These are phyloP conservation scores for Plasmodium falciparum DNA, from an alignment of 169 alveolate genomes.

Conservation along the genomic window DNA sequence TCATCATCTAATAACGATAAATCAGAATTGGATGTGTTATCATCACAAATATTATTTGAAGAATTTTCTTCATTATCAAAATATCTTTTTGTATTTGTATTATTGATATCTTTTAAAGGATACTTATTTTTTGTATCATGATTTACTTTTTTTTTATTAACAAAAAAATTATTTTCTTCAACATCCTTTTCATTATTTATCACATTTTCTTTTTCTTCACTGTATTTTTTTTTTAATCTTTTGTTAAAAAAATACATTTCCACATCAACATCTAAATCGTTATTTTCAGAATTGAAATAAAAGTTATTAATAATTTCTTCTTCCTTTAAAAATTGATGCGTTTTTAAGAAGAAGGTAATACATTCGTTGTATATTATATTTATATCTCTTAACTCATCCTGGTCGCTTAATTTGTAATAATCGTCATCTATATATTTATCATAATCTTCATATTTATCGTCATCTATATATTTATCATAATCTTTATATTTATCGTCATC, in stretches of 20 bases:
- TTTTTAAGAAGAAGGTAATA: slow-evolving; percentile 32
- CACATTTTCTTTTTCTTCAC: background rate
- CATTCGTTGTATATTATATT: slow-evolving; percentile 43
- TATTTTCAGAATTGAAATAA: slow-evolving; percentile 18
- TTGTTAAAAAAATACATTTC: slow-evolving; percentile 70
- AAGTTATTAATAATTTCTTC: slow-evolving; percentile 14
- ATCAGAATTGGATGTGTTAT: slow-evolving; percentile 5
- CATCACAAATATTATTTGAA: too few relatives aligned
- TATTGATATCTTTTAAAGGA: background rate
- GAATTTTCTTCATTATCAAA: background rate
- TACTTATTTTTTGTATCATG: background rate
- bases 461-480: background rate
- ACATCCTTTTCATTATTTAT: background rate
- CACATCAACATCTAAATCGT: slow-evolving; percentile 61
- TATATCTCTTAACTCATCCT: slow-evolving; percentile 15
- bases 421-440: too few relatives aligned
- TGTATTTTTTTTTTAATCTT: slow-evolving; percentile 44
- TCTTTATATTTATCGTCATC: background rate
- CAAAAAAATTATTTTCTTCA: background rate
- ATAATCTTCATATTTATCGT: background rate
- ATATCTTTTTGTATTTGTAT: background rate
- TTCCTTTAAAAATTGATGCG: slow-evolving; percentile 29
- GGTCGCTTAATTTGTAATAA: background rate
- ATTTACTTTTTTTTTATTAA: background rate
- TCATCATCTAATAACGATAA: background rate